Conservation (phyloP, 2,329 filamentous ascomycete species). For the Calycina marina region DNA sequence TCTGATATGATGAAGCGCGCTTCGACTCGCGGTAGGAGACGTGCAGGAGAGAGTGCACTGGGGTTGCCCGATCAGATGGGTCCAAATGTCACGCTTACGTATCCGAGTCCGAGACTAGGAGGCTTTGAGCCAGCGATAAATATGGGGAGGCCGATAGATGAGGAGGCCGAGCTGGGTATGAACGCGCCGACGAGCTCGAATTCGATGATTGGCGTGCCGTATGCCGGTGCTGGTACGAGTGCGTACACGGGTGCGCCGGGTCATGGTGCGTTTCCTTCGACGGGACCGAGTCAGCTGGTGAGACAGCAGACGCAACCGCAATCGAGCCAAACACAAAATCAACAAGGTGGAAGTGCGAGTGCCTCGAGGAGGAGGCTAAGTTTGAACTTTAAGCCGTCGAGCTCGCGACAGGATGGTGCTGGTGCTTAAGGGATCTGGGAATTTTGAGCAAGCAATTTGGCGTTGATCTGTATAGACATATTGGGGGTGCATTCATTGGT, state of each 20-base stretch:
- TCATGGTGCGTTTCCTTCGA: not conserved
- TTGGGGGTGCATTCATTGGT: no score
- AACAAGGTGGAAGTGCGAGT: no score
- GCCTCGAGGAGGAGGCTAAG: no score
- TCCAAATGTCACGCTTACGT: not conserved
- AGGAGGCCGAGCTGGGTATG: not conserved
- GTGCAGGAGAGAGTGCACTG: slow-evolving; percentile 16
- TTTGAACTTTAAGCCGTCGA: not conserved
- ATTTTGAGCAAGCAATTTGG: no score
- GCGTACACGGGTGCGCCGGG: not conserved
- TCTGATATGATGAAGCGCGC: slow-evolving; percentile 17
- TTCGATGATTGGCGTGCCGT: no score
- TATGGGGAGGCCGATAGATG: not conserved
- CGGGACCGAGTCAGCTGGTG: not conserved
- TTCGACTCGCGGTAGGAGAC: slow-evolving; percentile 17
- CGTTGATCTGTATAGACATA: no score
- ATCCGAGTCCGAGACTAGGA: not conserved
- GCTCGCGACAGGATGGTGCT: no score
- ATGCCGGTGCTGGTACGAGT: no score
- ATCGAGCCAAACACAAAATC: no score
- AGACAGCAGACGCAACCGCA: not conserved
- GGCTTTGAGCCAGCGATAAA: not conserved
- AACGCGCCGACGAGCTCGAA: not conserved
- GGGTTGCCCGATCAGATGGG: slow-evolving; percentile 1
- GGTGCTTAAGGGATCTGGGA: no score